Evolutionary conservation across 2,329 filamentous ascomycete genomes (phyloP).

Genomic region (Westerdykella ornata): DNA sequence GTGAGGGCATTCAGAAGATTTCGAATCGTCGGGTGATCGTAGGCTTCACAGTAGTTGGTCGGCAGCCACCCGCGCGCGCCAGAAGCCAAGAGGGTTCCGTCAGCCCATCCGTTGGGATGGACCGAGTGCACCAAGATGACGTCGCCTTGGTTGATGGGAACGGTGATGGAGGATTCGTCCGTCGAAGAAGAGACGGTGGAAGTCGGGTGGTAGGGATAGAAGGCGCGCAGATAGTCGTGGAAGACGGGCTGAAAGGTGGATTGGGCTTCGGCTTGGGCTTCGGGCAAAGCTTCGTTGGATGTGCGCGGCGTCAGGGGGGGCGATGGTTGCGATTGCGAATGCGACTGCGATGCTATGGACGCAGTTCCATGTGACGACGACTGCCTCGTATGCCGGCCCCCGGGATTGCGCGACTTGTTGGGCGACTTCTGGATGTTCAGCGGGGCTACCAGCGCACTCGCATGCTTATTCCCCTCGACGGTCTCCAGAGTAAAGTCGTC

Average conservation of each 20-base stretch:
- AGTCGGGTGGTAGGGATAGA: constrained; percentile 83
- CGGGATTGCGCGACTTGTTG: constrained; percentile 18
- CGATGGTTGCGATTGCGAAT: constrained; percentile 55
- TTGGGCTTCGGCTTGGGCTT: too few species aligned
- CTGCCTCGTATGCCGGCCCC: constrained; percentile 24
- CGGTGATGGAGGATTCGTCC: constrained; percentile 58
- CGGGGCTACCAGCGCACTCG: constrained; percentile 33
- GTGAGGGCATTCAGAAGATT: constrained; percentile 78
- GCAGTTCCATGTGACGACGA: constrained; percentile 27
- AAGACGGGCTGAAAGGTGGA: constrained; percentile 53
- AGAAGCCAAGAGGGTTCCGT: constrained; percentile 80
- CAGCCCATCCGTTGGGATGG: constrained; percentile 97
- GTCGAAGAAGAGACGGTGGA: constrained; percentile 73
- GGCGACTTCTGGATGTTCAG: constrained; percentile 35
- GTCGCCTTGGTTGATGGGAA: constrained; percentile 84
- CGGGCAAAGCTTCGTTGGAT: constrained; percentile 55
- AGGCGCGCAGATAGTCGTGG: constrained; percentile 89
- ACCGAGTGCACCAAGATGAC: constrained; percentile 92
- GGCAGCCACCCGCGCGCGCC: constrained; percentile 91
- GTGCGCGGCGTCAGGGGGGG: constrained; percentile 69
- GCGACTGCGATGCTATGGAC: constrained; percentile 23
- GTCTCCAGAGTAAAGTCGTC: constrained; percentile 21
- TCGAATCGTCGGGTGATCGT: constrained; percentile 80
- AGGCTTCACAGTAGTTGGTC: constrained; percentile 96
- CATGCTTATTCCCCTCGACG: constrained; percentile 27